These are phyloP conservation scores for Plectranthus barbatus DNA, from an alignment of 257 asterid genomes.

Conservation along the genomic window DNA sequence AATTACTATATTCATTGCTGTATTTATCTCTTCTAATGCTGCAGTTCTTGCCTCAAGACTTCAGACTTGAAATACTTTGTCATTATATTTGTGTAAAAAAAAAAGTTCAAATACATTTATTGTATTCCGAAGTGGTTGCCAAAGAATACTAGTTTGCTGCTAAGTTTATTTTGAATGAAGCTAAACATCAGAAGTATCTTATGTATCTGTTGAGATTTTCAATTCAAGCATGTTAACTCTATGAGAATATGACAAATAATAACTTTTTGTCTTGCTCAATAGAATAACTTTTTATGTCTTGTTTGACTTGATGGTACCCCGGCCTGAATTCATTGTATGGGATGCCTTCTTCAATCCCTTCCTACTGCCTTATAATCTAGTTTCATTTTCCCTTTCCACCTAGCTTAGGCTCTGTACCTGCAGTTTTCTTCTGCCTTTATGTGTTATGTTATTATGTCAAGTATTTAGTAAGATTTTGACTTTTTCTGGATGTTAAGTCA, in stretches of 20 bases:
- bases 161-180: neutral
- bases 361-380: neutral
- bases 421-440: neutral
- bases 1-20: neutral
- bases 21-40: neutral
- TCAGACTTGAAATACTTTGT: neutral
- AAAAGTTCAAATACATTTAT: neutral
- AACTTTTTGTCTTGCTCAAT: slow-evolving; percentile 3
- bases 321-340: neutral
- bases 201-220: neutral
- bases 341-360: slow-evolving; percentile 1
- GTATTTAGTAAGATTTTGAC: neutral
- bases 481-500: neutral
- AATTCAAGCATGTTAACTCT: neutral
- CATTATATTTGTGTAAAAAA: neutral
- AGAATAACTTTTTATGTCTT: neutral
- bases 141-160: neutral
- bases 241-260: neutral
- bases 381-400: neutral
- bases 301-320: neutral
- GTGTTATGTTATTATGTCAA: neutral
- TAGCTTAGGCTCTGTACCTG: neutral
- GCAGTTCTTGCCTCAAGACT: neutral
- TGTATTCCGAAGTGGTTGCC: slow-evolving; percentile 5
- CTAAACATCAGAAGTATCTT: neutral